Evolutionary conservation across 306 rosid genomes (phyloP), one percentile per base, ranked within the genome.

Genomic region (Castanea mollissima): DNA sequence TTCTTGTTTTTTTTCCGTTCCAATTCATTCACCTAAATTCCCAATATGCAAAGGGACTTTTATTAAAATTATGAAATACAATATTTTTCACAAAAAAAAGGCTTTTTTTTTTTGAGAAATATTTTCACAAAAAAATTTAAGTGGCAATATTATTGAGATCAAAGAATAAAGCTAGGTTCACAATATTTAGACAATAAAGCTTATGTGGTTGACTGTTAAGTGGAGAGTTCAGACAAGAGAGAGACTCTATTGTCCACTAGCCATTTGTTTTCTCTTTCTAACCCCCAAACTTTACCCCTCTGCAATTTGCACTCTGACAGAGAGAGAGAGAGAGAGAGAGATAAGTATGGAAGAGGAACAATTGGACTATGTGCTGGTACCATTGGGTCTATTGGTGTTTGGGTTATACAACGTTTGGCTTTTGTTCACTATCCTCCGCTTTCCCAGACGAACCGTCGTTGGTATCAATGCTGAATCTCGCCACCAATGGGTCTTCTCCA

Each of bases 381-480:
- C 96, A 13, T 5, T 85, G 69, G 98, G 98, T 77, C 86, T 94
- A 16, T 73, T 73, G 79, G 82, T 90, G 79, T 79, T 88, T 69
- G 81, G 67, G 23, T 6, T 68, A 23, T 94, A 94, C 85, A 96
- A 94, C 71, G 21, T 31, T 0, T 94, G 98, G 94, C 89, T 94
- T 44, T 77, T 90, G 63, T 49, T 64, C 80, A 85, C 78, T 7
- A 83, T 94, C 0, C 23, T 32, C 2, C 79, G 84, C 29, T 75
- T 75, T 57, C 96, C 97, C 76, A 76, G 44, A 67, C 83, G 86
- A 78, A 92, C 98, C 35, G 97, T 92, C 55, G 88, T 94, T 69
- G 98, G 96, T 38, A 80, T 92, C 51, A 92, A 94, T 56, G 92
- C 96, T 0, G 85, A 88, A 77, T 80, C 93, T 81, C 97, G 94